Conservation (phyloP, 805 yeast genomes). For the Zygotorulaspora sp. region DNA sequence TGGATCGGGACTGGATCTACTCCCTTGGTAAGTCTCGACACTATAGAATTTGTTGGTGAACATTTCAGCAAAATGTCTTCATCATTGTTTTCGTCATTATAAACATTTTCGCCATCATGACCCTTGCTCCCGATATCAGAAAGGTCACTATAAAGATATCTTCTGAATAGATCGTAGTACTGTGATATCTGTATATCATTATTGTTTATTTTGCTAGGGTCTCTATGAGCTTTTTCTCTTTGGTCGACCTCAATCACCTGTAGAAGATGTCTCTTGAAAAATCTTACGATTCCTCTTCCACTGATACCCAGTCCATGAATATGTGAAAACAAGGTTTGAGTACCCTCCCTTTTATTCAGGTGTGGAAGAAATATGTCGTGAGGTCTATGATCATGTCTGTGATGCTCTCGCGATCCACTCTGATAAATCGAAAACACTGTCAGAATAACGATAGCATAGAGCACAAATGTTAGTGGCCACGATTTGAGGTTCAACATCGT, state of each 20-base stretch:
- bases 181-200: constrained; percentile 10
- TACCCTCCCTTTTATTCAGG: not conserved
- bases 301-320: constrained; percentile 13
- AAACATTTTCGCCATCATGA: too few relatives aligned
- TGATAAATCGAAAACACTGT: not conserved
- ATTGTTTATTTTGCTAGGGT: not conserved
- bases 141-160: constrained; percentile 10
- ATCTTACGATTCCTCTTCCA: constrained; percentile 13
- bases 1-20: constrained; percentile 40
- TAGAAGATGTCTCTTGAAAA: constrained; percentile 14
- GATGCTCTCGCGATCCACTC: not conserved
- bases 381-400: not conserved
- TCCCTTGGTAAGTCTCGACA: constrained; percentile 25
- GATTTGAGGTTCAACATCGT: not conserved
- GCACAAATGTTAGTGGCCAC: not conserved
- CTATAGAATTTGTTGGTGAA: constrained; percentile 15
- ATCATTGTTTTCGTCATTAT: not conserved
- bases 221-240: not conserved
- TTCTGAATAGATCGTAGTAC: constrained; percentile 17
- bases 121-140: too few relatives aligned
- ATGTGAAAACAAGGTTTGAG: not conserved
- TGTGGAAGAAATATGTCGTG: not conserved
- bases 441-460: not conserved
- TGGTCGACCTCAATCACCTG: constrained; percentile 1
- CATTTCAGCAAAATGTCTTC: constrained; percentile 6